Evolutionary conservation across 768 basidiomycete species (phyloP).

Genomic region (Kwoniella mangroviensis): DNA sequence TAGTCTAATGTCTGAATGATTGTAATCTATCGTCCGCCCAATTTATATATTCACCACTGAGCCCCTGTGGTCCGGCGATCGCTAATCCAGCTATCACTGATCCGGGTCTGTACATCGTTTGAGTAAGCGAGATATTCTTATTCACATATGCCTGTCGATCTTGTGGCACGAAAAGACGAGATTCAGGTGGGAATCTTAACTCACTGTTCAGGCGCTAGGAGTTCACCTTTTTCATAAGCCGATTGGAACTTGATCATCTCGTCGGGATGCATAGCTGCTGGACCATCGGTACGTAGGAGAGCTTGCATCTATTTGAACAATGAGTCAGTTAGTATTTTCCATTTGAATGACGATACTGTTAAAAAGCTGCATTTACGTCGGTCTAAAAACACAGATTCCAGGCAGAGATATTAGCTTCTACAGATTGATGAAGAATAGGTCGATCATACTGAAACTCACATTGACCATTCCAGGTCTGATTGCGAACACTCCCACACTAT

Average conservation of each 20-base stretch:
- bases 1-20: constrained; percentile 9
- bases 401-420: too few relatives aligned
- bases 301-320: constrained; percentile 61
- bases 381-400: constrained; percentile 58
- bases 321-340: constrained; percentile 47
- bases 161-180: not conserved
- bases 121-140: not conserved
- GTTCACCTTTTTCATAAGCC: constrained; percentile 67
- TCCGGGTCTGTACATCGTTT: constrained; percentile 44
- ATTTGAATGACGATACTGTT: constrained; percentile 45
- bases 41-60: constrained; percentile 77
- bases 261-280: constrained; percentile 63
- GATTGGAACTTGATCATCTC: constrained; percentile 68
- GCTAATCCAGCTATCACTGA: constrained; percentile 73
- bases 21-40: constrained; percentile 70
- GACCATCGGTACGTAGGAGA: constrained; percentile 44
- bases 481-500: constrained; percentile 69
- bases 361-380: constrained; percentile 59
- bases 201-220: constrained; percentile 74
- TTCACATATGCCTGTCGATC: too few relatives aligned
- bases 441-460: constrained; percentile 32
- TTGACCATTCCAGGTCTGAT: constrained; percentile 87
- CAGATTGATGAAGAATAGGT: not conserved
- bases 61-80: constrained; percentile 66
- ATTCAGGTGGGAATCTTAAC: constrained; percentile 61